phyloP scores from a whole-genome alignment of 495 filamentous ascomycete genomes.

The Collariella sp. region DNA sequence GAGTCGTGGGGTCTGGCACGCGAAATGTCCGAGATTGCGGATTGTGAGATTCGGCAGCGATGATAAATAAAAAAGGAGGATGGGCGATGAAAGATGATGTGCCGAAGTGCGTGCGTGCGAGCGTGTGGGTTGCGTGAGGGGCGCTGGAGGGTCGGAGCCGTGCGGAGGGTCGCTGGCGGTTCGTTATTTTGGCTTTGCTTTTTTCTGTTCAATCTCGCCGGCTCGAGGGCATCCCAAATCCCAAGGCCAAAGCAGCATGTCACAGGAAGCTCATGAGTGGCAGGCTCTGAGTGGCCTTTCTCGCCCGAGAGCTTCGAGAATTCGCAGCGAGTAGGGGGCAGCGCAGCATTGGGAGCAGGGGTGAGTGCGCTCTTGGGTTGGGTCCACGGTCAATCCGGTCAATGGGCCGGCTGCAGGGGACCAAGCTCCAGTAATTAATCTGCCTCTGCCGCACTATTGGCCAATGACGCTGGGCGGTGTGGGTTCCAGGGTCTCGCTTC shows the following conservation, averaged over 20 bases:
- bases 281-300: conserved; percentile 5
- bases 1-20: too few species aligned
- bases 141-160: neutral
- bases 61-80: too few species aligned
- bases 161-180: neutral
- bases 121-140: neutral
- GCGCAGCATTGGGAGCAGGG: neutral
- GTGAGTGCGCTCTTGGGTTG: too few species aligned
- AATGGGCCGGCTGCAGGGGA: neutral
- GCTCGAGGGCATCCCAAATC: neutral
- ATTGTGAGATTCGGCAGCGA: too few species aligned
- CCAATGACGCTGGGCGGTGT: neutral
- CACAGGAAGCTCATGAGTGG: neutral
- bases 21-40: too few species aligned
- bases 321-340: conserved; percentile 4
- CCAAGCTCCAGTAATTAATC: conserved; percentile 6
- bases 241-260: neutral
- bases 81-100: neutral
- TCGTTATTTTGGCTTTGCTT: too few species aligned
- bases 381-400: too few species aligned
- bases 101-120: neutral
- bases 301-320: conserved; percentile 9
- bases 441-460: neutral
- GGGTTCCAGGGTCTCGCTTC: conserved; percentile 2
- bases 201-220: neutral